These are phyloP conservation scores for Incumbomyces delicatus DNA, from an alignment of 2,329 filamentous ascomycete species.

Conservation along the genomic window DNA sequence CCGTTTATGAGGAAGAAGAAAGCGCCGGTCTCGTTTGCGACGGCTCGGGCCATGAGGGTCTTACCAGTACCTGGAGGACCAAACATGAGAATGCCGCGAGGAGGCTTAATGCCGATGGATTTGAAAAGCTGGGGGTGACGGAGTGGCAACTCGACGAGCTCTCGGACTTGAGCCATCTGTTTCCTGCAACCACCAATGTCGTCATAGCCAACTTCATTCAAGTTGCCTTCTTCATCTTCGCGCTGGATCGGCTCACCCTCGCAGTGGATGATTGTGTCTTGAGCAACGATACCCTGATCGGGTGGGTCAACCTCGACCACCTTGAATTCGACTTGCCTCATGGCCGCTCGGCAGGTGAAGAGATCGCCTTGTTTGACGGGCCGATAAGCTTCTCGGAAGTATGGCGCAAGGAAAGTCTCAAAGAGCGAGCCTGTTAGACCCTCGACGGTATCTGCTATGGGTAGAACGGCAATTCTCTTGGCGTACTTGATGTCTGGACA, in stretches of 20 bases:
- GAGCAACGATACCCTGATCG: slow-evolving; percentile 96
- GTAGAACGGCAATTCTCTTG: slow-evolving; percentile 96
- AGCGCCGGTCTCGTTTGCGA: slow-evolving; percentile 96
- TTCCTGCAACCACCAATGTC: slow-evolving; percentile 99
- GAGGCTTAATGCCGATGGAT: slow-evolving; percentile 99
- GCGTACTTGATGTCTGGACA: slow-evolving; percentile 99
- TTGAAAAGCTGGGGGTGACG: slow-evolving; percentile 99
- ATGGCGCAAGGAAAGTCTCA: slow-evolving; percentile 97
- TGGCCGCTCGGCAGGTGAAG: slow-evolving; percentile 93
- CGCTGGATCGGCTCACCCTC: slow-evolving; percentile 95
- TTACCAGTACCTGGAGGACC: slow-evolving; percentile 98
- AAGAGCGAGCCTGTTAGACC: slow-evolving; percentile 95
- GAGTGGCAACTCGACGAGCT: slow-evolving; percentile 93
- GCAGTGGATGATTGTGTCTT: slow-evolving; percentile 98
- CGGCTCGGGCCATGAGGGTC: slow-evolving; percentile 95
- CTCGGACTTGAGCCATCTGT: slow-evolving; percentile 99
- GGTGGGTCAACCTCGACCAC: slow-evolving; percentile 97
- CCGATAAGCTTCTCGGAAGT: slow-evolving; percentile 98
- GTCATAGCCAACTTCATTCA: slow-evolving; percentile 98
- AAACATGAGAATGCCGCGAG: slow-evolving; percentile 91
- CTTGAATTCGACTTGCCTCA: slow-evolving; percentile 99
- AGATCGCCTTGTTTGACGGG: slow-evolving; percentile 94
- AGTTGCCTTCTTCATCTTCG: slow-evolving; percentile 97
- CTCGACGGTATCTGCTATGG: slow-evolving; percentile 96
- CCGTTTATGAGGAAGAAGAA: slow-evolving; percentile 99